Evolutionary conservation across 495 filamentous ascomycete species (phyloP).

Genomic region (Lophiostoma macrostomum): DNA sequence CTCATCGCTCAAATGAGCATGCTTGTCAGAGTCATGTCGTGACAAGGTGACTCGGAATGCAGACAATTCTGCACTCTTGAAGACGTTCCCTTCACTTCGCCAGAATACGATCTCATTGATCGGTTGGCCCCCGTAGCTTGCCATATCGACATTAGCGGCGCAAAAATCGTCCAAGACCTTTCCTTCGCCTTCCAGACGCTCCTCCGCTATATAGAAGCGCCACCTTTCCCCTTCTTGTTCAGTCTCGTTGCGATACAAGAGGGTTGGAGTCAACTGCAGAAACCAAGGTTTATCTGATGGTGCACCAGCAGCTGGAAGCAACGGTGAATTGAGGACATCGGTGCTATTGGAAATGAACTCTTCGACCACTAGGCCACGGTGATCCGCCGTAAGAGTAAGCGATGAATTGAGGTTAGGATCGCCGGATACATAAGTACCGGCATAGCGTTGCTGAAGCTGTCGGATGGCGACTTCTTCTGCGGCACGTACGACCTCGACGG

Average conservation of each 20-base stretch:
- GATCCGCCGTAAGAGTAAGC: slow-evolving; percentile 27
- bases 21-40: neutral
- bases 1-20: neutral
- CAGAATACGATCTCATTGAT: slow-evolving; percentile 40
- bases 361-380: slow-evolving; percentile 32
- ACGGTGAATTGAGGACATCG: slow-evolving; percentile 21
- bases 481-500: slow-evolving; percentile 31
- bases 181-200: slow-evolving; percentile 16
- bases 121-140: slow-evolving; percentile 34
- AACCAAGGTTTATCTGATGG: slow-evolving; percentile 13
- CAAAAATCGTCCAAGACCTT: slow-evolving; percentile 38
- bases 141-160: slow-evolving; percentile 30
- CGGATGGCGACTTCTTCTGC: slow-evolving; percentile 32
- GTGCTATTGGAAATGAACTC: slow-evolving; percentile 36
- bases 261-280: slow-evolving; percentile 35
- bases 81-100: slow-evolving; percentile 13
- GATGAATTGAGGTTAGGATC: slow-evolving; percentile 34
- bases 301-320: neutral
- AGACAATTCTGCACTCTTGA: slow-evolving; percentile 32
- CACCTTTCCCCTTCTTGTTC: slow-evolving; percentile 35
- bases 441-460: slow-evolving; percentile 28
- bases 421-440: slow-evolving; percentile 25
- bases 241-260: slow-evolving; percentile 35
- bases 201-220: slow-evolving; percentile 16
- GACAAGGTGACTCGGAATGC: slow-evolving; percentile 29